Conservation (phyloP, 345 rosid species). For the Populus pruinosa region DNA sequence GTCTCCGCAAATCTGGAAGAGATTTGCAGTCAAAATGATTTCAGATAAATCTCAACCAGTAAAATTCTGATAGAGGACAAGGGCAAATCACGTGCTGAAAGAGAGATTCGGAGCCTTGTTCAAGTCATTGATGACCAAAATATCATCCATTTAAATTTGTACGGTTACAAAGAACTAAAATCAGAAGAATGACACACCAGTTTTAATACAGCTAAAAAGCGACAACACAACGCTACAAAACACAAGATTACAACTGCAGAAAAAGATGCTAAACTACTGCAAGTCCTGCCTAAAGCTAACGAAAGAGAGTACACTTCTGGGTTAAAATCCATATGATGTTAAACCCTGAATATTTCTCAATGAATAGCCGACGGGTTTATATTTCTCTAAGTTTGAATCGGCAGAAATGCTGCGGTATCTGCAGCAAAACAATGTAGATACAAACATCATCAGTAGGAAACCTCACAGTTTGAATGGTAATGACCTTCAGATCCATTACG, state of each 20-base stretch:
- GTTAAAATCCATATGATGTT: constrained; percentile 16
- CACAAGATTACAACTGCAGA: constrained; percentile 19
- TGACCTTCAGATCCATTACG: constrained; percentile 51
- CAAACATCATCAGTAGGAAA: constrained; percentile 40
- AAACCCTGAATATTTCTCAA: constrained; percentile 21
- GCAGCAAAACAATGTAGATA: constrained; percentile 17
- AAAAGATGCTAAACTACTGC: constrained; percentile 19
- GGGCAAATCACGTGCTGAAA: neutral
- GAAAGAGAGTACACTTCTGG: constrained; percentile 17
- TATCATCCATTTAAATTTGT: constrained; percentile 15
- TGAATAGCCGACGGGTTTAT: constrained; percentile 16
- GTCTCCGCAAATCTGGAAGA: neutral
- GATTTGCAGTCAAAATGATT: neutral
- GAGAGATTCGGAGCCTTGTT: neutral
- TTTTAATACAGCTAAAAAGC: constrained; percentile 21
- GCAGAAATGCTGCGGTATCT: constrained; percentile 16
- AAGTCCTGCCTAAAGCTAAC: constrained; percentile 33
- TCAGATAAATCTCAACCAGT: neutral
- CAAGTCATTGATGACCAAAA: constrained; percentile 3
- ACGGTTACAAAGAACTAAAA: constrained; percentile 15
- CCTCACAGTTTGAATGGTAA: constrained; percentile 50
- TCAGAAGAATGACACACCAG: constrained; percentile 27
- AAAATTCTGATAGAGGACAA: neutral
- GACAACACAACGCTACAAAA: constrained; percentile 18
- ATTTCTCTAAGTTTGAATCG: constrained; percentile 13